Evolutionary conservation across 2,329 filamentous ascomycete species (phyloP), one percentile per base, ranked within the genome.

Genomic region (Didymella pomorum): DNA sequence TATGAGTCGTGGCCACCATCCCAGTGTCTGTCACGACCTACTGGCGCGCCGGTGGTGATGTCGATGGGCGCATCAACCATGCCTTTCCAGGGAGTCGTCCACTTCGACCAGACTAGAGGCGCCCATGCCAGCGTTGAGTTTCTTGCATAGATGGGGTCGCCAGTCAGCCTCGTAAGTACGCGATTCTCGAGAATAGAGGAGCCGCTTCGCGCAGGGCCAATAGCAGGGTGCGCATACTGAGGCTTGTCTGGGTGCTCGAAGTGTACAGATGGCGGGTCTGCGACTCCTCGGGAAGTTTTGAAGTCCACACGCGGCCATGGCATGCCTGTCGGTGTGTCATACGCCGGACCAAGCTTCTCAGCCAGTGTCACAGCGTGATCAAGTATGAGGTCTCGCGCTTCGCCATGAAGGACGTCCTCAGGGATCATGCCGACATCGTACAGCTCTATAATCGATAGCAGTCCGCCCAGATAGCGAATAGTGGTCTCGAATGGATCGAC

Each of bases 261-360:
- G 41, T 71, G 71, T 8, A 72, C 60, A 10, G 64, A 68, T 2
- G 72, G 68, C 16, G 74, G 71, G 42, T 73, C 69, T 20, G 71
- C 63, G 16, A 70, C 67, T 18, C 76, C 77, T 49, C 69, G 60
- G n/a, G 68, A 61, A 2, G 65, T 71, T n/a, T 58, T 70, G 64
- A 80, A 79, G 56, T 81, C 70, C 16, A 81, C 73, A n/a, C 77
- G 77, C 9, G 79, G 79, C 77, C 78, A 81, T 16, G 79, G 73
- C 75, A 80, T 72, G 20, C 78, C 77, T 2, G 77, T 78, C 3
- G 76, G 76, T 9, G 76, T 76, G 50, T 79, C 73, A 57, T 77
- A 80, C 2, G 75, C 76, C 7, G 77, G 76, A 4, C 69, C 74
- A 8, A 80, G 71, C 46, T 75, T 73, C 52, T 71, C 63, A 20